phyloP scores from a whole-genome alignment of 2,329 filamentous ascomycete genomes.

The Zymoseptoria pseudotritici region DNA sequence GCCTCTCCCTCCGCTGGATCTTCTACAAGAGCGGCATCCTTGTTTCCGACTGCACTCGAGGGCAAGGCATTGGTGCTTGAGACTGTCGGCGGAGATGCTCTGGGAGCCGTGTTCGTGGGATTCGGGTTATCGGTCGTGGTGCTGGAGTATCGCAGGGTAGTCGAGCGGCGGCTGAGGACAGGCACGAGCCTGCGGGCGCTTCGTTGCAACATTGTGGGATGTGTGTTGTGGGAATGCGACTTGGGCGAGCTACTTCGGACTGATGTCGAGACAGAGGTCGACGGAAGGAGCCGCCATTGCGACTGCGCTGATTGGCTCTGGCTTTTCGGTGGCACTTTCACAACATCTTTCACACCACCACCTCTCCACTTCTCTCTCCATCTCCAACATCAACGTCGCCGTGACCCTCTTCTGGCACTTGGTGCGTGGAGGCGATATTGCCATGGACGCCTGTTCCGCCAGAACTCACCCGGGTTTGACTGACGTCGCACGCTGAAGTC shows the following conservation, averaged over 20 bases:
- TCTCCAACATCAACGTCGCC: too few species aligned
- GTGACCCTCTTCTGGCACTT: too few species aligned
- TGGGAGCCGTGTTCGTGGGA: constrained; percentile 56
- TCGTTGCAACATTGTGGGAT: constrained; percentile 20
- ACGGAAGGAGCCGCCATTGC: background rate
- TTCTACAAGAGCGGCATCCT: constrained; percentile 51
- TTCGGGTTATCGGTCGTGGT: constrained; percentile 40
- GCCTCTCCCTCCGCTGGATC: constrained; percentile 48
- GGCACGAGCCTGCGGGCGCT: constrained; percentile 21
- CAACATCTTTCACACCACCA: background rate
- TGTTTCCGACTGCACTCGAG: constrained; percentile 42
- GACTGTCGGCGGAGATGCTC: constrained; percentile 35
- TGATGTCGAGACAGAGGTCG: background rate
- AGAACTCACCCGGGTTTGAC: too few species aligned
- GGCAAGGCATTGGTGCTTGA: constrained; percentile 56
- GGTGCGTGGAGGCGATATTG: too few species aligned
- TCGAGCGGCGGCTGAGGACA: constrained; percentile 12
- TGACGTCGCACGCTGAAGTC: too few species aligned
- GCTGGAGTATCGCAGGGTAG: constrained; percentile 13
- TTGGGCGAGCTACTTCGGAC: background rate
- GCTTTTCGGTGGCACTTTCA: background rate
- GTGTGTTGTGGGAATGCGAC: background rate
- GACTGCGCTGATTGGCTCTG: background rate
- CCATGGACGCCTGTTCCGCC: too few species aligned
- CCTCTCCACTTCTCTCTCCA: background rate